Base-by-base conservation (phyloP, 495 filamentous ascomycete species). In the Penicillium cataractarum region DNA sequence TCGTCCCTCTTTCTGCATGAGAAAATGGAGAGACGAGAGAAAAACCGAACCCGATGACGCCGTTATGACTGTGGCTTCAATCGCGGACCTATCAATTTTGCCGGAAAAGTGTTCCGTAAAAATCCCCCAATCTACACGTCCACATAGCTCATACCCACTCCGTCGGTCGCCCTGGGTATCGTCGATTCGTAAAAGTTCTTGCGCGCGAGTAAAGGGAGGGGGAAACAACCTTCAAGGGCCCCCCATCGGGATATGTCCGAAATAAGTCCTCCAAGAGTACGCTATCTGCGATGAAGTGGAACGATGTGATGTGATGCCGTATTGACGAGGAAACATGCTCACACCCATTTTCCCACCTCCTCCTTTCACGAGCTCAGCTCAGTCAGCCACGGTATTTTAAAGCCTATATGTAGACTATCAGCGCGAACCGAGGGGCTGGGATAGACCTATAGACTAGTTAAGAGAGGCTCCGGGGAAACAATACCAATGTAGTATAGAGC, bases 391-490 rank as follows among this genome's bases (percentile, higher is more conserved):
- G 46, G 46, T 29, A 50, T n/a, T 27, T 50, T 50, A 26, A 50
- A n/a, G 42, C 42, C 40, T 39, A 39, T 31, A 2, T 35, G 15
- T 12, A 29, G 22, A n/a, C 24, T 29, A 50, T 50, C 46, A 50
- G 24, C 24, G 12, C 26, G 24, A 50, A 50, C 46, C 46, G 46
- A 50, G 46, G 46, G 10, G 46, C 24, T 50, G 46, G 24, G 46
- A 50, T 10, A 24, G 46, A 17, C 24, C 7, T 50, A 5, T 15
- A 17, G 5, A 50, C 51, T 54, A 35, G 29, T 21, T 6, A n/a
- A 54, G 27, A 53, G 51, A 46, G 39, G 58, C 58, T 61, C 58
- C 50, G 39, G 58, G 37, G 51, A 55, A 12, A 37, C 22, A 55
- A 31, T 31, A 32, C 59, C 59, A 55, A 55, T 55, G 13, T 8